Evolutionary conservation across 306 rosid species (phyloP).

Genomic region (Neltuma alba): DNA sequence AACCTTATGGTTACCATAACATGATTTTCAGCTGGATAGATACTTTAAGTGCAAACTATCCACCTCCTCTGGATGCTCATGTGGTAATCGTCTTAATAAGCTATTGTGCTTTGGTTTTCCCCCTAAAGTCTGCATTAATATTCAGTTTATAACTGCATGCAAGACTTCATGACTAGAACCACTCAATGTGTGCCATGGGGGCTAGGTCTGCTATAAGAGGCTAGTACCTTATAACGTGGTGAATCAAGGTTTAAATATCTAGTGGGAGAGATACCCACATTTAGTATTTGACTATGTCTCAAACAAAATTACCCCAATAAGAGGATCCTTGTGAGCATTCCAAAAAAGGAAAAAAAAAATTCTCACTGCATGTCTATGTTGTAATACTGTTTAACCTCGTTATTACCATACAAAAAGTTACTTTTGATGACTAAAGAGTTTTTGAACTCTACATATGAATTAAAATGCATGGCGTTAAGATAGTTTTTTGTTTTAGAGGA

Average conservation of each 20-base stretch:
- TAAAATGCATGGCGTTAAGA: not conserved
- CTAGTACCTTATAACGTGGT: too few relatives aligned
- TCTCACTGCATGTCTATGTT: not conserved
- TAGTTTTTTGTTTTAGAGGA: not conserved
- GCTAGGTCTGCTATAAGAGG: too few relatives aligned
- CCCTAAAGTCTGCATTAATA: constrained; percentile 4
- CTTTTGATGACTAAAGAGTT: not conserved
- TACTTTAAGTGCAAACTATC: constrained; percentile 74
- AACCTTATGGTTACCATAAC: constrained; percentile 95
- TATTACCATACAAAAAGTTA: not conserved
- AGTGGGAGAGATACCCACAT: too few relatives aligned
- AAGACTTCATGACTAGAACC: not conserved
- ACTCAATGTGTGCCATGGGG: not conserved
- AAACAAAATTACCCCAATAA: too few relatives aligned
- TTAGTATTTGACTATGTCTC: too few relatives aligned
- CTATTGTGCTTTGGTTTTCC: constrained; percentile 15
- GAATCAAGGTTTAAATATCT: too few relatives aligned
- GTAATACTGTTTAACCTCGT: not conserved
- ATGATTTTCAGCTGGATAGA: constrained; percentile 99
- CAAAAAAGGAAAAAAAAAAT: too few relatives aligned
- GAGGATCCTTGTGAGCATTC: too few relatives aligned
- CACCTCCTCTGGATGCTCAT: constrained; percentile 97
- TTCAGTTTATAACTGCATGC: not conserved
- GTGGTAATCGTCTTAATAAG: constrained; percentile 53
- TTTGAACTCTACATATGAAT: not conserved